A percentile compares a stretch with the other conserved stretches of the same genome.
phyloP scores from a whole-genome alignment of 257 asterid genomes.

The Solanum bulbocastanum region DNA sequence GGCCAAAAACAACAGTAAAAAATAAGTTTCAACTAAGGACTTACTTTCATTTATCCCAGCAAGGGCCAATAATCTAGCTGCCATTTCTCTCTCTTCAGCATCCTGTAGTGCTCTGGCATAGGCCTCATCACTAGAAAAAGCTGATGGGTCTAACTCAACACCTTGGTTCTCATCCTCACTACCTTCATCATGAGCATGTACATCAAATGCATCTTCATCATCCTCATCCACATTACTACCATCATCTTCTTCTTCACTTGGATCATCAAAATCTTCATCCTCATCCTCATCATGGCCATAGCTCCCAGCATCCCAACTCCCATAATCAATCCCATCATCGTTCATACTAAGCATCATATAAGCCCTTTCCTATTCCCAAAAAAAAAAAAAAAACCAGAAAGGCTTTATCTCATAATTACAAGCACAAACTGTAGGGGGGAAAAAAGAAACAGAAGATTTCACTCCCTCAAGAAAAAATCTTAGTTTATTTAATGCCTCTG shows the following conservation, averaged over 20 bases:
- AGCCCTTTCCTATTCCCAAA: slow-evolving; percentile 68
- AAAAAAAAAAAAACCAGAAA: background rate
- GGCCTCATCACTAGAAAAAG: slow-evolving; percentile 85
- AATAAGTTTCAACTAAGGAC: background rate
- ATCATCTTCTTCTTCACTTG: slow-evolving; percentile 61
- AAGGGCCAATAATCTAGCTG: slow-evolving; percentile 75
- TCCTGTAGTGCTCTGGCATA: slow-evolving; percentile 96
- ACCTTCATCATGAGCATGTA: slow-evolving; percentile 43
- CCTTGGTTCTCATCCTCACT: slow-evolving; percentile 39
- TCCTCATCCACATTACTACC: slow-evolving; percentile 48
- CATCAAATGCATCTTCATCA: slow-evolving; percentile 57
- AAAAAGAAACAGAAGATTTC: background rate
- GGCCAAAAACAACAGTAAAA: background rate
- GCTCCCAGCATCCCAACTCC: slow-evolving; percentile 70
- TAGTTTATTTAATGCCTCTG: background rate
- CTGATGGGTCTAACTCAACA: slow-evolving; percentile 72
- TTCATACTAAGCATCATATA: slow-evolving; percentile 85
- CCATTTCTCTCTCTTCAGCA: slow-evolving; percentile 87
- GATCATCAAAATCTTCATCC: slow-evolving; percentile 49
- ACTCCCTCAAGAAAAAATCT: background rate
- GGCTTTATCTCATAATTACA: background rate
- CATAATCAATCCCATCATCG: slow-evolving; percentile 47
- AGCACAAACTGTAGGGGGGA: background rate
- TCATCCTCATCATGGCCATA: slow-evolving; percentile 40
- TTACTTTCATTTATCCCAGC: slow-evolving; percentile 69